Evolutionary conservation across 768 basidiomycete genomes (phyloP), one percentile per base, ranked within the genome.

Genomic region (Cystobasidiopsis lactophilus): DNA sequence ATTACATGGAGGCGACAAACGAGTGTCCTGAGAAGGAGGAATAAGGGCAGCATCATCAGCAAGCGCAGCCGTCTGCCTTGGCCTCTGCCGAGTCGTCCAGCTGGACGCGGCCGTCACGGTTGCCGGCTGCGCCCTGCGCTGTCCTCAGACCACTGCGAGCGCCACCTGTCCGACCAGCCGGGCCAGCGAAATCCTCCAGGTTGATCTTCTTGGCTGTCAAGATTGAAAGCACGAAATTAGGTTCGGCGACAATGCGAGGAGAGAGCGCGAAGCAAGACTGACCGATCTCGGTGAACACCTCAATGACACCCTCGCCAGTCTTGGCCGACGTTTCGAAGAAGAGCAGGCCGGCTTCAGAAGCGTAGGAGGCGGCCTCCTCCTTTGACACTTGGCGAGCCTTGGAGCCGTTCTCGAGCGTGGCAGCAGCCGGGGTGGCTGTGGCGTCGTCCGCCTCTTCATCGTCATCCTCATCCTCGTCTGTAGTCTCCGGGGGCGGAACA

Each of bases 231-330:
- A 38, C 18, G 40, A 40, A 38, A 21, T 14, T 24, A 52, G 23
- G 52, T 11, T 18, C 14, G 27, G 10, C 21, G 29, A 38, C 13
- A 31, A 30, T 3, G 2, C 21, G 45, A 11, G 11, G 31, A 41
- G 21, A 50, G 31, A 50, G 49, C 19, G 5, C 11, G n/a, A n/a
- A 50, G 31, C 9, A 43, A 29, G 47, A 40, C 76, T 50, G 51
- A 95, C 91, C 91, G 62, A 98, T 98, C 69, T 96, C 89, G 11
- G 91, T 96, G 67, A 98, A 98, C 27, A 96, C 78, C 63, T 95
- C 93, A 23, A 86, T 81, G 52, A 98, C 77, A 35, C 86, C 88
- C 63, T 88, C 82, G n/a, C 88, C 86, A 3, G 85, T 88, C 77
- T 96, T 98, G 26, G 93, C 93, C 62, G 80, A 84, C 35, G 91